These are phyloP conservation scores for Flaveria brownii DNA, from an alignment of 129 eudicot genomes.

Conservation along the genomic window DNA sequence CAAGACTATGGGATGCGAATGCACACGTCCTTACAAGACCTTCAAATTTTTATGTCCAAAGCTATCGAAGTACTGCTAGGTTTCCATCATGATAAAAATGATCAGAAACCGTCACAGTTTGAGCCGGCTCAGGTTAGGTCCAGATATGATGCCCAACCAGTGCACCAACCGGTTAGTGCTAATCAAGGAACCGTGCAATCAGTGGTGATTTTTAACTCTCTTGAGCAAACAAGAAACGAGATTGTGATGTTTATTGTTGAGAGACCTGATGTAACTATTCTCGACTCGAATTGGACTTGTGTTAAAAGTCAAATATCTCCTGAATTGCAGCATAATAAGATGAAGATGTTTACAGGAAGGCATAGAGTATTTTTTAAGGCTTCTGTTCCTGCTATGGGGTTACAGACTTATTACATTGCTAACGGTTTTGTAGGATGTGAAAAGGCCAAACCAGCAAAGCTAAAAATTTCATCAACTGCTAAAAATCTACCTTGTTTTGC, in stretches of 20 bases:
- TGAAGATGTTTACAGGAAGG: constrained; percentile 65
- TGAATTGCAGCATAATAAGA: constrained; percentile 64
- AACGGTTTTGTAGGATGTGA: constrained; percentile 91
- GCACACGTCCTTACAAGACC: constrained; percentile 86
- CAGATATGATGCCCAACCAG: constrained; percentile 76
- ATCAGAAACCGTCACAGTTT: constrained; percentile 72
- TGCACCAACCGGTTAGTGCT: constrained; percentile 60
- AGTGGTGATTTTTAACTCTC: constrained; percentile 75
- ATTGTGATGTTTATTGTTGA: constrained; percentile 88
- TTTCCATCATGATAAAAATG: constrained; percentile 69
- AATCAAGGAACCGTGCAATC: constrained; percentile 82
- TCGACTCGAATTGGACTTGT: constrained; percentile 98
- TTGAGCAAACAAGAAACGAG: constrained; percentile 88
- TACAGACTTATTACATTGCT: constrained; percentile 87
- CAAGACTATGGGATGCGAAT: constrained; percentile 89
- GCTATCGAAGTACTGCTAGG: constrained; percentile 85
- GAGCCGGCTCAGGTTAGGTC: constrained; percentile 85
- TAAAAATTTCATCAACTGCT: constrained; percentile 44
- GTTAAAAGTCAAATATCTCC: constrained; percentile 95
- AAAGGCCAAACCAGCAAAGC: constrained; percentile 75
- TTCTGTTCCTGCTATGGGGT: constrained; percentile 86
- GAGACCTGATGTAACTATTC: constrained; percentile 84
- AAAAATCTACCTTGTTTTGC: constrained; percentile 51
- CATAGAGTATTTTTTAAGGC: constrained; percentile 89
- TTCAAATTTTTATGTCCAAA: constrained; percentile 91